Conservation (phyloP, 768 basidiomycete genomes). For the Collybia sordida region DNA sequence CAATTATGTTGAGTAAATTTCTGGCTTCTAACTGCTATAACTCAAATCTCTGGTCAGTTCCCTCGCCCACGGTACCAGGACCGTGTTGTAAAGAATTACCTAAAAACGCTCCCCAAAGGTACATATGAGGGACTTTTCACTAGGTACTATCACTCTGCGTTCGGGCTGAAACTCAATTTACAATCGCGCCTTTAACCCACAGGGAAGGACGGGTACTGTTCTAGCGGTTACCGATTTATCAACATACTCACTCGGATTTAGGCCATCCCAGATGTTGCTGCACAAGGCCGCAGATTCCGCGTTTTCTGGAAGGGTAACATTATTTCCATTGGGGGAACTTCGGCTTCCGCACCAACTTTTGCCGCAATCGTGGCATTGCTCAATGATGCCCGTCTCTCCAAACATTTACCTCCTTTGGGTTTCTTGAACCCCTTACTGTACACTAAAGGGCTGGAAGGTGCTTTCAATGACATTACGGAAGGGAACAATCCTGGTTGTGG, state of each 20-base stretch:
- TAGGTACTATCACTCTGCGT: constrained; percentile 34
- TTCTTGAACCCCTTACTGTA: constrained; percentile 69
- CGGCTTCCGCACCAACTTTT: constrained; percentile 60
- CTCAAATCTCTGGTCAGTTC: constrained; percentile 13
- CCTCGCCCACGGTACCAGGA: constrained; percentile 39
- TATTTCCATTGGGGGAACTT: constrained; percentile 54
- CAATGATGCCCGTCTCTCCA: constrained; percentile 54
- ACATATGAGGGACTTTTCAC: constrained; percentile 57
- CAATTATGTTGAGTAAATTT: constrained; percentile 44
- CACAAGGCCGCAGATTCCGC: constrained; percentile 49
- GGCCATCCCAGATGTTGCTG: constrained; percentile 67
- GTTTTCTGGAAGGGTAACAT: constrained; percentile 41
- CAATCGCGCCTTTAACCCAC: background rate
- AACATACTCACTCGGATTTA: constrained; percentile 11
- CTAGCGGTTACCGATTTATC: background rate
- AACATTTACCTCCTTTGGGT: constrained; percentile 46
- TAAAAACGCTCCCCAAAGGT: constrained; percentile 34
- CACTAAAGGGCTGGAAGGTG: constrained; percentile 27
- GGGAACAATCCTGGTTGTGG: constrained; percentile 59
- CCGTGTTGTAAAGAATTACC: constrained; percentile 33
- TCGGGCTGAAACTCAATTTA: no score
- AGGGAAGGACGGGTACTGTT: constrained; percentile 51
- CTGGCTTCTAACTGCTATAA: background rate
- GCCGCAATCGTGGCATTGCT: constrained; percentile 60
- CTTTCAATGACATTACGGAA: constrained; percentile 55